Evolutionary conservation across 2,329 filamentous ascomycete genomes (phyloP).

Genomic region (Ascochyta viciae-villosae): DNA sequence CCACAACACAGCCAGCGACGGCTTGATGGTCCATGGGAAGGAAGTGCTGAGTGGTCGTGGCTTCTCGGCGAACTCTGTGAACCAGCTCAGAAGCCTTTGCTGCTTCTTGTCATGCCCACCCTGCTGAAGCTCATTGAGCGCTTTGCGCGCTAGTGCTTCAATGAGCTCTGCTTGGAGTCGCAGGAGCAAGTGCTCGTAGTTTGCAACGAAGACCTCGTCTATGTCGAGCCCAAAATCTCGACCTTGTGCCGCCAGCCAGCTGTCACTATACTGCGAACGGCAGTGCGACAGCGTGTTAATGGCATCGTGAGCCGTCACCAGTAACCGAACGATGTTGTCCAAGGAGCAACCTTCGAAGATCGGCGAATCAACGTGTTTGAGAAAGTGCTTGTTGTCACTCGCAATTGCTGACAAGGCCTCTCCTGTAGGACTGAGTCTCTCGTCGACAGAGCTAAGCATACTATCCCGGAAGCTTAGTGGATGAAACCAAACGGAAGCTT

Average conservation of each 20-base stretch:
- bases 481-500: conserved; percentile 42
- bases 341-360: conserved; percentile 40
- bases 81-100: conserved; percentile 46
- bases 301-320: conserved; percentile 43
- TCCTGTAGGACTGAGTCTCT: conserved; percentile 24
- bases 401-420: conserved; percentile 41
- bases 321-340: conserved; percentile 34
- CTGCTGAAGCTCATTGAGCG: conserved; percentile 34
- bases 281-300: conserved; percentile 38
- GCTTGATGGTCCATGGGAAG: conserved; percentile 54
- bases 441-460: conserved; percentile 40
- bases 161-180: conserved; percentile 48
- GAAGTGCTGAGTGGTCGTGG: conserved; percentile 48
- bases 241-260: conserved; percentile 43
- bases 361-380: conserved; percentile 42
- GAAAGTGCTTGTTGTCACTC: conserved; percentile 42
- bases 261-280: conserved; percentile 36
- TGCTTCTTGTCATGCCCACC: conserved; percentile 43
- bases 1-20: conserved; percentile 53
- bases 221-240: conserved; percentile 37
- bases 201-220: conserved; percentile 51
- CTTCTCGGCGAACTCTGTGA: conserved; percentile 51
- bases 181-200: conserved; percentile 53
- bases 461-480: conserved; percentile 41
- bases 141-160: conserved; percentile 38